Conservation (phyloP, 1,284 basidiomycete genomes). For the Waitea zeae region DNA sequence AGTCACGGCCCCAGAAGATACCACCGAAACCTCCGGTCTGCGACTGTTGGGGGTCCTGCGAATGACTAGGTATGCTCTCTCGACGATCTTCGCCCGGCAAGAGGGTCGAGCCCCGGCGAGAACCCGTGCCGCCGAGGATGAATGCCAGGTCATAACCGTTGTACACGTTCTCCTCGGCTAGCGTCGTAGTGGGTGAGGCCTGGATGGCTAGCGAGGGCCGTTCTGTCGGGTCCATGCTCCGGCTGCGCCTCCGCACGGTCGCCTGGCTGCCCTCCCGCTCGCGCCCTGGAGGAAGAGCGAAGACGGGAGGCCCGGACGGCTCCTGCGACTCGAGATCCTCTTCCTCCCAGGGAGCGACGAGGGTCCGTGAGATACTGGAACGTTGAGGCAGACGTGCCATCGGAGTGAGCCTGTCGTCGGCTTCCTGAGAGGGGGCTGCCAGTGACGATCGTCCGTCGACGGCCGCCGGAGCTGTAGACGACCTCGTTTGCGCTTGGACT, state of each 20-base stretch:
- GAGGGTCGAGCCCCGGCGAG: conserved; percentile 4
- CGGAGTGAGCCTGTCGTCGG: no score
- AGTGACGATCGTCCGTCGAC: conserved; percentile 2
- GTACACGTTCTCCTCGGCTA: conserved; percentile 10
- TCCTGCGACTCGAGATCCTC: background rate
- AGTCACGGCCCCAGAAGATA: conserved; percentile 7
- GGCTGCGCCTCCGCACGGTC: conserved; percentile 33
- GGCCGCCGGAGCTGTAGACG: background rate
- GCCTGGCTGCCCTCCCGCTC: conserved; percentile 29
- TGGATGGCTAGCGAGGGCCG: conserved; percentile 7
- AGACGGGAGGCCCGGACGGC: conserved; percentile 16
- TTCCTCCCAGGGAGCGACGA: no score
- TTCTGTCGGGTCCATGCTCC: conserved; percentile 25
- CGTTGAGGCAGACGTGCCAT: background rate
- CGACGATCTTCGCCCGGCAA: background rate
- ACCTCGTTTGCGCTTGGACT: conserved; percentile 9
- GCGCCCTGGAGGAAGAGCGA: conserved; percentile 19
- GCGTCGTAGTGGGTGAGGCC: conserved; percentile 5
- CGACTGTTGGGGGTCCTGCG: background rate
- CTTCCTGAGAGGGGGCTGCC: conserved; percentile 4
- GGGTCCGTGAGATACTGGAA: background rate
- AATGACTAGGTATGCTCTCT: background rate
- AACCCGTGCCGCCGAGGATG: conserved; percentile 15
- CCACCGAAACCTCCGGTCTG: conserved; percentile 6
- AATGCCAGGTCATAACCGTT: conserved; percentile 26